Conservation (phyloP, 2,329 filamentous ascomycete genomes). For the Helotiales sp. region DNA sequence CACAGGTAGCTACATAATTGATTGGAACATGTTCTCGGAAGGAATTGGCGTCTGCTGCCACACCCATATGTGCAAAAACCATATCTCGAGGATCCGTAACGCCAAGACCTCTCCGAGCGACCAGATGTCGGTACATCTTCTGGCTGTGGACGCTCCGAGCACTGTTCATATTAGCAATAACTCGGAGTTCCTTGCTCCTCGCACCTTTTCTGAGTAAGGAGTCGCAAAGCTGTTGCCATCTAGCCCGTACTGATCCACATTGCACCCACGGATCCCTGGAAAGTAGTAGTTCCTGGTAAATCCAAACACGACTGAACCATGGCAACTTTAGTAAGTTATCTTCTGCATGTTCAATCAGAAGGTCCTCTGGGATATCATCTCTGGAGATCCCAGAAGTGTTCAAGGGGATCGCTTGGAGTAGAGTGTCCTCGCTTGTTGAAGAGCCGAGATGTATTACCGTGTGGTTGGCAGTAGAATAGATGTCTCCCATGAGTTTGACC, state of each 20-base stretch:
- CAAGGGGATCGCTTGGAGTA: not conserved
- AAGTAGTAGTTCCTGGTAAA: not conserved
- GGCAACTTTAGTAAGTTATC: not conserved
- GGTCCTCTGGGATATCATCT: not conserved
- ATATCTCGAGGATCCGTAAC: not conserved
- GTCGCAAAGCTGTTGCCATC: not conserved
- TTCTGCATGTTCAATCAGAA: not conserved
- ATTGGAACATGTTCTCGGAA: not conserved
- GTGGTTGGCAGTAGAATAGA: slow-evolving; percentile 5
- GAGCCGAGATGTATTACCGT: slow-evolving; percentile 1
- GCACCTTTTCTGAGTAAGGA: not conserved
- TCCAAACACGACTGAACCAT: slow-evolving; percentile 1
- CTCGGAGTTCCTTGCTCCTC: not conserved
- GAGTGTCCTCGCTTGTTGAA: not conserved
- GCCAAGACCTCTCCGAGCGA: not conserved
- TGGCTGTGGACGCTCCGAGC: not conserved
- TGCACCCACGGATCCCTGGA: not conserved
- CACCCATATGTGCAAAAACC: not conserved
- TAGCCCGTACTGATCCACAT: not conserved
- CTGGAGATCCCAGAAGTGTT: not conserved
- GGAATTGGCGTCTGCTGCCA: not conserved
- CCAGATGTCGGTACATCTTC: not conserved
- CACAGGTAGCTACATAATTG: not conserved
- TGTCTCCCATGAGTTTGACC: slow-evolving; percentile 5
- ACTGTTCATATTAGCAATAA: slow-evolving; percentile 3